phyloP scores from a whole-genome alignment of 1,284 basidiomycete genomes.

The Leccinum griseonigrum region DNA sequence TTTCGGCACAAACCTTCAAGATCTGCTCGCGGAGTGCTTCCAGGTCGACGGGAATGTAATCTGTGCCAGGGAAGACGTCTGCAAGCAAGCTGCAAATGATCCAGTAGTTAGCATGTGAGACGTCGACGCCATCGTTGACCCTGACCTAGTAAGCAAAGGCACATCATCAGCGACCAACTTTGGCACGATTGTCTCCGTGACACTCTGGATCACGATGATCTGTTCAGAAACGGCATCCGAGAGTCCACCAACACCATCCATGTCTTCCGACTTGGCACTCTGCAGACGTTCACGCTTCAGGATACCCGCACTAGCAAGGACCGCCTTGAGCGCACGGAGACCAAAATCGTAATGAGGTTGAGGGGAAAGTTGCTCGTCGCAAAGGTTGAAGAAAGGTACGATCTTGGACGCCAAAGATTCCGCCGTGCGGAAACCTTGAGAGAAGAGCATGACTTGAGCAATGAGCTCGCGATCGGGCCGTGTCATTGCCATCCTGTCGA shows the following conservation, averaged over 20 bases:
- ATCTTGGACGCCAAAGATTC: constrained; percentile 96
- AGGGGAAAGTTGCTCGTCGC: constrained; percentile 93
- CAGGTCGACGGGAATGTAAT: constrained; percentile 88
- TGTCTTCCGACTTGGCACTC: constrained; percentile 43
- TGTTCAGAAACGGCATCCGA: constrained; percentile 83
- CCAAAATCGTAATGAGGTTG: constrained; percentile 99
- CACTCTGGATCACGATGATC: constrained; percentile 97
- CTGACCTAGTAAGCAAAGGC: constrained; percentile 84
- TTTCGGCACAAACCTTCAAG: constrained; percentile 82
- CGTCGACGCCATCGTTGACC: not conserved
- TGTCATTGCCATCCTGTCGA: constrained; percentile 94
- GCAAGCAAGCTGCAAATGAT: constrained; percentile 69
- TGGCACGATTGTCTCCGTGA: constrained; percentile 98
- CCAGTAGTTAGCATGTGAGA: constrained; percentile 7
- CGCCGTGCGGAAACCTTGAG: constrained; percentile 98
- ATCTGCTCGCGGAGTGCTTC: constrained; percentile 85
- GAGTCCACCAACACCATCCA: constrained; percentile 50
- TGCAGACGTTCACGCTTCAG: constrained; percentile 90
- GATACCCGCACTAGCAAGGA: constrained; percentile 95
- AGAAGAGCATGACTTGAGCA: constrained; percentile 99
- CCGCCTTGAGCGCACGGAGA: constrained; percentile 95
- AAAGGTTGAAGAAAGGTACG: constrained; percentile 99
- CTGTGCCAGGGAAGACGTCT: constrained; percentile 97
- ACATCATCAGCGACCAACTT: constrained; percentile 98
- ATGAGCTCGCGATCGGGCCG: constrained; percentile 97